A percentile compares a stretch with the other conserved stretches of the same genome.
Evolutionary conservation across 192 early-diverging fungal species (phyloP).

Genomic region (Coemansia sp.): DNA sequence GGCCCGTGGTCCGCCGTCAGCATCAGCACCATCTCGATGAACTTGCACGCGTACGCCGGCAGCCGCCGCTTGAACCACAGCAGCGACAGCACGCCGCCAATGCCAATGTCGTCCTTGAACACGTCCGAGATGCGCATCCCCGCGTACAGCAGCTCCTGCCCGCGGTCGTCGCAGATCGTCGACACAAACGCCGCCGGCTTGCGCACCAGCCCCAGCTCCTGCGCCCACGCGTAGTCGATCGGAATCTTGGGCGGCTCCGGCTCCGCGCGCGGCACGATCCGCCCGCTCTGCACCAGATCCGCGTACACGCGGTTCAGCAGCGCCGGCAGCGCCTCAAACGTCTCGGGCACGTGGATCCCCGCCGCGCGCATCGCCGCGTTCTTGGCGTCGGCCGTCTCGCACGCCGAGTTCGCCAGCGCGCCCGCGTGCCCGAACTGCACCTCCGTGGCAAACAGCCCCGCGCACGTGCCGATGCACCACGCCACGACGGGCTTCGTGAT

Average conservation of each 20-base stretch:
- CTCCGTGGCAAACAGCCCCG: conserved; percentile 97
- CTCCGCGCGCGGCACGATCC: conserved; percentile 70
- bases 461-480: conserved; percentile 99
- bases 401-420: conserved; percentile 89
- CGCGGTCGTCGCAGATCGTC: conserved; percentile 98
- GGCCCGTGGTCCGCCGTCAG: conserved; percentile 99
- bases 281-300: conserved; percentile 67
- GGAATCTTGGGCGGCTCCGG: conserved; percentile 97
- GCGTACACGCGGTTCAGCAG: conserved; percentile 74
- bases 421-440: conserved; percentile 99
- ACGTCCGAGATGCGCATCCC: conserved; percentile 98
- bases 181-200: conserved; percentile 98
- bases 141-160: conserved; percentile 96
- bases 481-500: conserved; percentile 99
- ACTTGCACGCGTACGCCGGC: conserved; percentile 90
- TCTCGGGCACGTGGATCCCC: conserved; percentile 89
- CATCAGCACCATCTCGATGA: conserved; percentile 99
- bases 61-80: conserved; percentile 98
- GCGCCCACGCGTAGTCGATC: conserved; percentile 98
- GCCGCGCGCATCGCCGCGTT: conserved; percentile 80
- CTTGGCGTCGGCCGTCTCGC: conserved; percentile 96
- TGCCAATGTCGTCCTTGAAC: conserved; percentile 97
- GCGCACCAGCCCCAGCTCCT: conserved; percentile 95
- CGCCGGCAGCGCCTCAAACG: conserved; percentile 90
- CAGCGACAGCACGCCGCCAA: conserved; percentile 93